phyloP scores from a whole-genome alignment of 2,329 filamentous ascomycete genomes.

The Aspergillus sp. region DNA sequence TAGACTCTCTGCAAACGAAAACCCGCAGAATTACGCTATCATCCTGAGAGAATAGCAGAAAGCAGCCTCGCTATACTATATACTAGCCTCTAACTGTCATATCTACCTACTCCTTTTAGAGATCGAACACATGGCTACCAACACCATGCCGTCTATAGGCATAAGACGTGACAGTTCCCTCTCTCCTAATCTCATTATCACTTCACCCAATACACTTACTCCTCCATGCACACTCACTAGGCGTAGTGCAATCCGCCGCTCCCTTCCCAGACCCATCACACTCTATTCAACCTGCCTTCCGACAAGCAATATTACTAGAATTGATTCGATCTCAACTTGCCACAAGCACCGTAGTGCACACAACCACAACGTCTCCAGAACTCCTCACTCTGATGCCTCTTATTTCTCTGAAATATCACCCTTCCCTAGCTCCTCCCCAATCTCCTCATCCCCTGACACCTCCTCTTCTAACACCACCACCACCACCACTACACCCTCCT shows the following conservation, averaged over 20 bases:
- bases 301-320: too few species aligned
- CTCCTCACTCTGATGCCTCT: background rate
- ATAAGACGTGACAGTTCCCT: too few species aligned
- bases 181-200: too few species aligned
- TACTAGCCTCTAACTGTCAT: background rate
- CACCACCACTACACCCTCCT: background rate
- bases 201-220: too few species aligned
- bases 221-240: too few species aligned
- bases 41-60: background rate
- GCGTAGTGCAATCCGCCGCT: too few species aligned
- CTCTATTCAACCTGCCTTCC: too few species aligned
- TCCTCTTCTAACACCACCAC: background rate
- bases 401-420: too few species aligned
- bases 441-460: background rate
- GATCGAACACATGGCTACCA: background rate
- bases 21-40: background rate
- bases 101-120: background rate
- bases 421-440: background rate
- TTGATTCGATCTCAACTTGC: too few species aligned
- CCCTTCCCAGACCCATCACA: too few species aligned
- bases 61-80: background rate
- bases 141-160: background rate
- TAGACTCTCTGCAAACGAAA: background rate
- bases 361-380: too few species aligned
- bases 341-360: too few species aligned